Base-by-base conservation (phyloP, 805 yeast genomes). In the Saccharomycopsis synnaedendra region DNA sequence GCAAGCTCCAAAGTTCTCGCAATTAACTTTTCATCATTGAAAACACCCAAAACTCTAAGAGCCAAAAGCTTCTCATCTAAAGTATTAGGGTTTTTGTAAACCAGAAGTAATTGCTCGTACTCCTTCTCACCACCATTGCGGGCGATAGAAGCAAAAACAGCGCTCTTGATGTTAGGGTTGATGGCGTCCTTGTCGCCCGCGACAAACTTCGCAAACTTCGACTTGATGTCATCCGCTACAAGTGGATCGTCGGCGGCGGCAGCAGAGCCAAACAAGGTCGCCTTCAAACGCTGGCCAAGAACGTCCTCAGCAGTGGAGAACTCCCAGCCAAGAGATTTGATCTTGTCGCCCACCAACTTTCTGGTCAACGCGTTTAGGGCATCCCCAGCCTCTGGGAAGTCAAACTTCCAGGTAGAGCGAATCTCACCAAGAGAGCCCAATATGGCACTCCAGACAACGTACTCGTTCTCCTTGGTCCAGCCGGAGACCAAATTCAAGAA, bases 61-160 rank as follows among this genome's bases (percentile, higher is more conserved):
- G 93, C 90, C 30, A 79, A 68, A 53, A 75, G 65, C 59, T 80
- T 83, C 60, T 82, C 89, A 57, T 80, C 88, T 44, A 76, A 70
- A 34, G 78, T 69, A 40, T 64, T 62, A 19, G 90, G 82, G 54
- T 74, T 74, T 52, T 69, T 64, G 71, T 82, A 84, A 53, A 84
- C 74, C 34, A 71, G 60, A 54, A 71, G 71, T 44, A 87, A 63
- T 55, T 75, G 71, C 48, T 85, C 82, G 65, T 78, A 86, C 50
- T 78, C 78, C 45, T 72, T 67, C 32, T 59, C 68, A 50, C 77
- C 78, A 55, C 94, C 94, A 43, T 63, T 60, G 61, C 72, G 72
- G 44, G 89, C 85, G 51, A 75, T 85, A n/a, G 78, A 66, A 46
- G 63, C 65, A 65, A 83, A 86, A 19, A 86, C 78, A 10, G 82